Conservation (phyloP, 352 stramenopile species). For the Pythium utonaiense region DNA sequence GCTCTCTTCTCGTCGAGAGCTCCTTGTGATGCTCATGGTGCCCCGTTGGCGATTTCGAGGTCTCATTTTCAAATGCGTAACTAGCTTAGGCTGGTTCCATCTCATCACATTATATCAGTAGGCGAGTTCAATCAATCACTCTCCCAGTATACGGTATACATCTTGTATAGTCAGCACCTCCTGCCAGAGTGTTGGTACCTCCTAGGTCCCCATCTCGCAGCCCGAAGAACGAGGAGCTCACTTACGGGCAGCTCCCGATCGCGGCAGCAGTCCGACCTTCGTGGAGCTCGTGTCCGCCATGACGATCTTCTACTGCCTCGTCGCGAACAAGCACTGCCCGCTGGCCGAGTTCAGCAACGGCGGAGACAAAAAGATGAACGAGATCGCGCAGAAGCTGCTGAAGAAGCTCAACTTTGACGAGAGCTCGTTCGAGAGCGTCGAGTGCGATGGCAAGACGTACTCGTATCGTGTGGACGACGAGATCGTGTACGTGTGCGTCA, state of each 20-base stretch:
- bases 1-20: too few relatives aligned
- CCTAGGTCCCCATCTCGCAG: background rate
- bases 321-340: constrained; percentile 78
- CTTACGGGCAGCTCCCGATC: background rate
- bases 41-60: too few relatives aligned
- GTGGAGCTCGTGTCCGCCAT: too few relatives aligned
- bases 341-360: constrained; percentile 80
- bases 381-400: constrained; percentile 82
- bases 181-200: constrained; percentile 13
- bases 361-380: constrained; percentile 83
- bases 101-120: too few relatives aligned
- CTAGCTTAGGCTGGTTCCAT: too few relatives aligned
- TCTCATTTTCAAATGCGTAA: too few relatives aligned
- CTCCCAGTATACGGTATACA: too few relatives aligned
- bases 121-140: too few relatives aligned
- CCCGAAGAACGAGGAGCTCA: background rate
- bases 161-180: background rate
- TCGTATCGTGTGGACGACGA: constrained; percentile 85
- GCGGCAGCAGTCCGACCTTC: too few relatives aligned
- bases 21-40: too few relatives aligned
- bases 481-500: constrained; percentile 83
- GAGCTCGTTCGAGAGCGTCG: constrained; percentile 71
- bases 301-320: constrained; percentile 87
- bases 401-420: constrained; percentile 84
- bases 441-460: constrained; percentile 79